phyloP scores from a whole-genome alignment of 176 grass and related monocot species.

The Pontederia crassipes region DNA sequence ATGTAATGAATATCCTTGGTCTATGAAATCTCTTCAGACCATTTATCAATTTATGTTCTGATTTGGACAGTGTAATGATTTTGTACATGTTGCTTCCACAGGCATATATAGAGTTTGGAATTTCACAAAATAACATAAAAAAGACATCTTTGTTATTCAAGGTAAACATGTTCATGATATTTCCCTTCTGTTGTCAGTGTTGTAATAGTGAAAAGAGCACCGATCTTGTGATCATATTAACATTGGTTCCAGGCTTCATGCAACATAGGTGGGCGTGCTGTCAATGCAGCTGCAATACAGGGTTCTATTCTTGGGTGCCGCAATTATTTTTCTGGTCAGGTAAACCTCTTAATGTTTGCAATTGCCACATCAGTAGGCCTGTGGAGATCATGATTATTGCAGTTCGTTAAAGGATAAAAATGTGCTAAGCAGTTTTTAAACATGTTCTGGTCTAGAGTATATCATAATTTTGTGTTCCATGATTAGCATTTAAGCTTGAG shows the following conservation, averaged over 20 bases:
- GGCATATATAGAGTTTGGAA: conserved; percentile 9
- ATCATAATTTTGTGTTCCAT: not conserved
- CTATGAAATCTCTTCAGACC: not conserved
- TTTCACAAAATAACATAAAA: not conserved
- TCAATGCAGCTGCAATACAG: conserved; percentile 15
- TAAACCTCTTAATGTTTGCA: not conserved
- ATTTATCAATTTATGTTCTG: not conserved
- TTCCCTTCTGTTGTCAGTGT: too few relatives aligned
- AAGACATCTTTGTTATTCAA: conserved; percentile 10
- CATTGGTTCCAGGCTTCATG: conserved; percentile 2
- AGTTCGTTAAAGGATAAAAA: too few relatives aligned
- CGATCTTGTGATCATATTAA: not conserved
- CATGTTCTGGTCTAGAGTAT: not conserved
- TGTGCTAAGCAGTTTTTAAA: too few relatives aligned
- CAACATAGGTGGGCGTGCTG: conserved; percentile 2
- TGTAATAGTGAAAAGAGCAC: not conserved
- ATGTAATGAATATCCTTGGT: not conserved
- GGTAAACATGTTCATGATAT: not conserved
- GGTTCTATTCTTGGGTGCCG: conserved; percentile 9
- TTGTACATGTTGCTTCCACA: not conserved
- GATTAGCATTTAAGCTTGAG: not conserved
- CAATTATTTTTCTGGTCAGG: not conserved
- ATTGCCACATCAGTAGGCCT: not conserved
- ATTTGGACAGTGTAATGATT: not conserved
- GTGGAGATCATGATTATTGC: too few relatives aligned